Base-by-base conservation (phyloP, 177 flowering plant species). In the Telopea speciosissima region DNA sequence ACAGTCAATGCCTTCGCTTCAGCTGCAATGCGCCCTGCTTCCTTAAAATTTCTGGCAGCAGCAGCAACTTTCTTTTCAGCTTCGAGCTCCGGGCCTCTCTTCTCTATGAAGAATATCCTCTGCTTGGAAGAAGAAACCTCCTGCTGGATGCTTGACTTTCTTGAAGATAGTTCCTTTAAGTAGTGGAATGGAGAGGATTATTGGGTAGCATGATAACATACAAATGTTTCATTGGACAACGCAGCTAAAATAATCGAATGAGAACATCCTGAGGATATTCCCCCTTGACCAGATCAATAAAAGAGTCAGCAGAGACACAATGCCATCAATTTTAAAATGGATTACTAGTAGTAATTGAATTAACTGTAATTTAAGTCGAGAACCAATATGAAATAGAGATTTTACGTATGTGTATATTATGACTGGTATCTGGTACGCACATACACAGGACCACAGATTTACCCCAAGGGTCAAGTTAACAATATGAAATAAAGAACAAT, bases 11-110 rank as follows among this genome's bases (percentile, higher is more conserved):
- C 69, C 82, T 91, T 91, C 5, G 85, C 86, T 71, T 91, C 94
- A 19, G 90, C 84, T 62, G 97, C 88, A 77, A 91, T 72, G 70
- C 94, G 77, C 52, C 89, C 94, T 67, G 97, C 97, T 83, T 91
- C 97, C 81, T 87, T 91, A 76, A 91, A 91, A 77, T 91, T 91
- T 77, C 97, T 85, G 62, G 91, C 86, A 71, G 91, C 68, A 67
- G 97, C 90, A 68, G 94, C 92, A 68, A 89, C 92, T 79, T 83
- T 89, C 80, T 91, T 91, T 71, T 91, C 92, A 52, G 92, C 82
- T 66, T 91, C 94, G 61, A 91, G 84, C 64, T 91, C 97, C 63
- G 94, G 97, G n/a, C 78, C 80, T 82, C 92, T 84, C 72, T 88
- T 89, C 72, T 91, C 89, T 66, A 86, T 84, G 82, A 87, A 89